Evolutionary conservation across 306 rosid species (phyloP).

Genomic region (Inga oerstediana): DNA sequence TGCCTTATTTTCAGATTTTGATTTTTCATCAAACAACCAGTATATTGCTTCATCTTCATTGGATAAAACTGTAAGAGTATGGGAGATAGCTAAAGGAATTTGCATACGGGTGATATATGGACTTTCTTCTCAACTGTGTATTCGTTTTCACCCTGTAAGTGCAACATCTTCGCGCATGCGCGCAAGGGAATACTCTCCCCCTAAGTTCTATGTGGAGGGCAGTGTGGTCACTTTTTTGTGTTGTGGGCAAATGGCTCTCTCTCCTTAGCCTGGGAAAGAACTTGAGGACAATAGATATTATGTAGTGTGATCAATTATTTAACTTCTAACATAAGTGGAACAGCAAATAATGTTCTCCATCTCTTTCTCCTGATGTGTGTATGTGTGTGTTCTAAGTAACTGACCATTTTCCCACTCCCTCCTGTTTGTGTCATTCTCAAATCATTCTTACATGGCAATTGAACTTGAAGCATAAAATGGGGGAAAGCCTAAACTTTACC

Average conservation of each 20-base stretch:
- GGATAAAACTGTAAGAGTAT: conserved; percentile 96
- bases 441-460: conserved; percentile 6
- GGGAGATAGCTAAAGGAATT: conserved; percentile 87
- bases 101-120: conserved; percentile 98
- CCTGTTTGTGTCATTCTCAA: conserved; percentile 10
- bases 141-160: conserved; percentile 99
- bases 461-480: neutral
- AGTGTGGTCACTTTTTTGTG: conserved; percentile 1
- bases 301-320: neutral
- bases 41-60: conserved; percentile 91
- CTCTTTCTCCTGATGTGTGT: neutral
- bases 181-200: conserved; percentile 9
- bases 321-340: conserved; percentile 2
- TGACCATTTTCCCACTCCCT: conserved; percentile 19
- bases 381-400: conserved; percentile 4
- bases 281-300: neutral
- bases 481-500: conserved; percentile 25
- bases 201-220: conserved; percentile 18
- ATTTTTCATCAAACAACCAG: conserved; percentile 94
- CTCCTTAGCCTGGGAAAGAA: conserved; percentile 6
- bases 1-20: conserved; percentile 79
- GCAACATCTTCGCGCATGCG: conserved; percentile 15
- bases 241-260: conserved; percentile 11
- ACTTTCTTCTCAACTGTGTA: conserved; percentile 85
- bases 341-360: conserved; percentile 1